Evolutionary conservation across 1,139 yeast genomes (phyloP).

Genomic region (Yamadazyma membranifaciens): DNA sequence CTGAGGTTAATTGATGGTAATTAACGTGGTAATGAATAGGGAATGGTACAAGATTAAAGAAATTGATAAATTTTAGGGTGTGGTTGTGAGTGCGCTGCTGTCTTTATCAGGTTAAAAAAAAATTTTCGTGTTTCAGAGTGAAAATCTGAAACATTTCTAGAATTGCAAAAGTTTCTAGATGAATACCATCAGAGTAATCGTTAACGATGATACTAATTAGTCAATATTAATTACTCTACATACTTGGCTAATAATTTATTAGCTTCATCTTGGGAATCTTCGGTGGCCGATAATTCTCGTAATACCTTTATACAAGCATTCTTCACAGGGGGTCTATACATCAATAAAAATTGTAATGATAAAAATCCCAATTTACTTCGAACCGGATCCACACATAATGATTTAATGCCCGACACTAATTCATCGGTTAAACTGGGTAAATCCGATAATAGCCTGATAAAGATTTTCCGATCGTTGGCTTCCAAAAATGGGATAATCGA

Average conservation of each 20-base stretch:
- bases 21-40: neutral
- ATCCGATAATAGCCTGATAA: slow-evolving; percentile 81
- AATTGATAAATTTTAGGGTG: no score
- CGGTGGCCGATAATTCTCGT: slow-evolving; percentile 52
- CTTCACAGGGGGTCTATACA: slow-evolving; percentile 88
- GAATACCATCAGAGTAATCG: neutral
- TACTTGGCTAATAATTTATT: slow-evolving; percentile 52
- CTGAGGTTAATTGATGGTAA: no score
- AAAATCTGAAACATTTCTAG: no score
- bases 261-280: slow-evolving; percentile 58
- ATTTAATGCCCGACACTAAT: slow-evolving; percentile 62
- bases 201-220: neutral
- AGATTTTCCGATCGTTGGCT: slow-evolving; percentile 71
- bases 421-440: slow-evolving; percentile 69
- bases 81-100: no score
- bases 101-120: no score
- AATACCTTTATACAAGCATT: slow-evolving; percentile 64
- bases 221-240: slow-evolving; percentile 3
- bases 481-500: slow-evolving; percentile 83
- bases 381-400: slow-evolving; percentile 83
- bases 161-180: no score
- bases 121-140: no score
- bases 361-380: slow-evolving; percentile 79
- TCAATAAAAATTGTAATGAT: slow-evolving; percentile 74
- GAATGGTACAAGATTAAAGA: no score